A percentile compares a stretch with the other conserved stretches of the same genome.
phyloP scores from a whole-genome alignment of 306 rosid species.

The Mucuna pruriens region DNA sequence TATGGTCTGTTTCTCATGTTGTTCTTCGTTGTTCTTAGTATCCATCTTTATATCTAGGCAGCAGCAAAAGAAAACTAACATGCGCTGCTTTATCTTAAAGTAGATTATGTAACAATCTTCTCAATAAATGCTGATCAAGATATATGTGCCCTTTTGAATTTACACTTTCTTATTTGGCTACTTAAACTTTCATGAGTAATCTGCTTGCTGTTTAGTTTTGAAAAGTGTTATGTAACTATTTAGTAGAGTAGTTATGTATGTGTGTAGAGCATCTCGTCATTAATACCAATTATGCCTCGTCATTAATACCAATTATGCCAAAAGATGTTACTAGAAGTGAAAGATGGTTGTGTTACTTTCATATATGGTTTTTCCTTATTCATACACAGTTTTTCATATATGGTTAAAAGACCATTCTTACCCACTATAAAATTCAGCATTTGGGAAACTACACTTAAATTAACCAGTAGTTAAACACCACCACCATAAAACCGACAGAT shows the following conservation, averaged over 20 bases:
- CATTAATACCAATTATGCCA: not conserved
- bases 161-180: not conserved
- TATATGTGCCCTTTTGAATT: not conserved
- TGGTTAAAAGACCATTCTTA: not conserved
- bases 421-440: not conserved
- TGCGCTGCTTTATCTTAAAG: not conserved
- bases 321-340: not conserved
- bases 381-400: too few species aligned
- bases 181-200: not conserved
- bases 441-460: not conserved
- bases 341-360: not conserved
- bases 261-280: not conserved
- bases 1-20: conserved; percentile 75
- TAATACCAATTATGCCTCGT: not conserved
- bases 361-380: not conserved
- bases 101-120: not conserved
- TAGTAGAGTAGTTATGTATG: not conserved
- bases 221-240: not conserved
- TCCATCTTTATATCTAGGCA: conserved; percentile 67
- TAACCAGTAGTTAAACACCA: not conserved
- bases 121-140: not conserved
- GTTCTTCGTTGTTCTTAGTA: conserved; percentile 70
- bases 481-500: conserved; percentile 16
- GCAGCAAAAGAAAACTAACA: not conserved
- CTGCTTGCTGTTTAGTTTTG: not conserved